Percentiles rank a stretch among this genome's conserved stretches.
Evolutionary conservation across 2,329 filamentous ascomycete genomes (phyloP).

Genomic region (Arthrobotrys sphaeroides): DNA sequence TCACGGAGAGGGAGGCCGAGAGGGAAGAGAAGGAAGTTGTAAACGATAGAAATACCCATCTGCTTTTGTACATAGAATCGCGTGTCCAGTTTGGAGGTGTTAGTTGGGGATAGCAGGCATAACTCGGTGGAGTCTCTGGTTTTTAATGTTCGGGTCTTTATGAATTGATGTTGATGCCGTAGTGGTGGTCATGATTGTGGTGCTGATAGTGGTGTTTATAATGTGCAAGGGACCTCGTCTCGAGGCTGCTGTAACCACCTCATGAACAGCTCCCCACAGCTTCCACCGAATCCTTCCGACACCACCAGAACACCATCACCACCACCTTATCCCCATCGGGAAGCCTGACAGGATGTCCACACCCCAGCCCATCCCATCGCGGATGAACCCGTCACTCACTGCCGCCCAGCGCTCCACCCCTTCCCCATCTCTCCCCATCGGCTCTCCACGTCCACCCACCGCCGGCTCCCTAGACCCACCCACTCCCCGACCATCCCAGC

Average conservation of each 20-base stretch:
- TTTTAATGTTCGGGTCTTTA: neutral
- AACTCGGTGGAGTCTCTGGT: neutral
- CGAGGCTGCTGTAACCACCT: neutral
- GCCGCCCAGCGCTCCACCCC: constrained; percentile 16
- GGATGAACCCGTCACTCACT: constrained; percentile 16
- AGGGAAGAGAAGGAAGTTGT: constrained; percentile 41
- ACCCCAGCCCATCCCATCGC: constrained; percentile 33
- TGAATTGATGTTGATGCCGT: neutral
- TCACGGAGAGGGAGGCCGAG: constrained; percentile 28
- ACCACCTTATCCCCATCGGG: neutral
- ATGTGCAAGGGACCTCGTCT: constrained; percentile 13
- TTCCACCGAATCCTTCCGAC: constrained; percentile 19
- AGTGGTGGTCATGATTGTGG: neutral
- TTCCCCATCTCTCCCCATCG: neutral
- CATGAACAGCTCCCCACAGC: neutral
- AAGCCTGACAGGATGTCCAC: constrained; percentile 24
- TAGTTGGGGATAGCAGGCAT: neutral
- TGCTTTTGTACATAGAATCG: neutral
- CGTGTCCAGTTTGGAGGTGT: neutral
- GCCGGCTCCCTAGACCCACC: constrained; percentile 37
- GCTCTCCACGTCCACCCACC: constrained; percentile 36
- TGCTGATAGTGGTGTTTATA: constrained; percentile 15
- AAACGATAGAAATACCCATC: neutral
- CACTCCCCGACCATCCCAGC: constrained; percentile 46
- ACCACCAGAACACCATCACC: neutral